Conservation (phyloP, 2,329 filamentous ascomycete genomes). For the Talaromyces funiculosus region DNA sequence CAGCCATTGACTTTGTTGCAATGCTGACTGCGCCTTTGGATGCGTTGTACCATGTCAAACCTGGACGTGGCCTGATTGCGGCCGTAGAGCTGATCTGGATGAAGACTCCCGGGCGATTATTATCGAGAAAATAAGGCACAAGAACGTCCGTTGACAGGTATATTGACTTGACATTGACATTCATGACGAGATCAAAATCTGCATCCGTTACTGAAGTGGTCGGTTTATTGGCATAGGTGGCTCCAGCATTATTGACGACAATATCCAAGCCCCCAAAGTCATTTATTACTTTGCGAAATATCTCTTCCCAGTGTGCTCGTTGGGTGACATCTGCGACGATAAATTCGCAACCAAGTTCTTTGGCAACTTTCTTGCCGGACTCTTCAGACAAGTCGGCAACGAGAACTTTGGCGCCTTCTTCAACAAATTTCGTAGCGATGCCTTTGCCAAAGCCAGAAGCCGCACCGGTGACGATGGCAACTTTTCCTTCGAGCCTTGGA, state of each 20-base stretch:
- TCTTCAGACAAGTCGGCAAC: slow-evolving; percentile 31
- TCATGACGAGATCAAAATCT: slow-evolving; percentile 36
- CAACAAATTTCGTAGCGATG: slow-evolving; percentile 30
- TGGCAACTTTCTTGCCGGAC: slow-evolving; percentile 21
- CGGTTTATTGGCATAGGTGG: slow-evolving; percentile 31
- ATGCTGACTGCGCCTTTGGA: slow-evolving; percentile 35
- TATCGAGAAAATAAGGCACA: slow-evolving; percentile 31
- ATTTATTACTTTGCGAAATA: slow-evolving; percentile 16
- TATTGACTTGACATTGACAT: slow-evolving; percentile 38
- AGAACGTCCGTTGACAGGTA: slow-evolving; percentile 30
- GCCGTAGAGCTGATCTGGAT: slow-evolving; percentile 39
- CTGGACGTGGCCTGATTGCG: slow-evolving; percentile 33
- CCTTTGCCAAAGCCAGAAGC: slow-evolving; percentile 35
- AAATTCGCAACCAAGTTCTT: slow-evolving; percentile 20
- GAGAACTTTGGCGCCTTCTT: slow-evolving; percentile 34
- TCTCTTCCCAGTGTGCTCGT: slow-evolving; percentile 25
- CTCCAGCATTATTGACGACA: slow-evolving; percentile 44
- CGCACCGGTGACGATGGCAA: slow-evolving; percentile 37
- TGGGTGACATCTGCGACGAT: slow-evolving; percentile 27
- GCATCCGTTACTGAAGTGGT: slow-evolving; percentile 34
- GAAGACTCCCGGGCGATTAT: slow-evolving; percentile 31
- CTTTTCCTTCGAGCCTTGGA: slow-evolving; percentile 34
- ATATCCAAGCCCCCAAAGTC: slow-evolving; percentile 30
- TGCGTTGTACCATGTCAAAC: slow-evolving; percentile 40
- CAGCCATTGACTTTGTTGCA: slow-evolving; percentile 23